phyloP scores from a whole-genome alignment of 306 rosid genomes.

The Erythrophleum fordii region DNA sequence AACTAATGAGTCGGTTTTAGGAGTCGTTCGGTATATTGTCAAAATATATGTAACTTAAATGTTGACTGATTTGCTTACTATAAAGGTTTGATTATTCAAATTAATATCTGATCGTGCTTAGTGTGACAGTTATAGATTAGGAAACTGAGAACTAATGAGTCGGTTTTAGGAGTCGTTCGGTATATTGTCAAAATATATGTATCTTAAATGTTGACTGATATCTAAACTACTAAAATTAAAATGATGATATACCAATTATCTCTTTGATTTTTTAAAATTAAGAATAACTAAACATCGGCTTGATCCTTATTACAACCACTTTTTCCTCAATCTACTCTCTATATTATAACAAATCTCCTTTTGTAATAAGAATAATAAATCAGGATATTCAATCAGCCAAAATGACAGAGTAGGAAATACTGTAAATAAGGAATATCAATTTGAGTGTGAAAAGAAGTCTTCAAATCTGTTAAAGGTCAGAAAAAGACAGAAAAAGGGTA shows the following conservation, averaged over 20 bases:
- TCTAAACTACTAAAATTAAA: too few relatives aligned
- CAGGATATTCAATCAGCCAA: not conserved
- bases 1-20: not conserved
- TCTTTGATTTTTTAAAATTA: too few relatives aligned
- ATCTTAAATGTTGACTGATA: too few relatives aligned
- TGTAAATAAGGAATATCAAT: not conserved
- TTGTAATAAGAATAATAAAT: not conserved
- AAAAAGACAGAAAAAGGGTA: constrained; percentile 8
- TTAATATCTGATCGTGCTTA: not conserved
- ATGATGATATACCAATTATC: too few relatives aligned
- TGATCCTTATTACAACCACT: too few relatives aligned
- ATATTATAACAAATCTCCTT: not conserved
- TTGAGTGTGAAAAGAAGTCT: not conserved
- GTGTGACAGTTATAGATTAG: not conserved
- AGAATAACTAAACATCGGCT: too few relatives aligned
- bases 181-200: too few relatives aligned
- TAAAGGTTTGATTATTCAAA: not conserved
- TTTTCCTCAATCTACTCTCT: not conserved
- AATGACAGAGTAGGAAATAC: not conserved
- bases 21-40: too few relatives aligned
- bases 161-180: not conserved
- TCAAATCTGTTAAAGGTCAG: not conserved
- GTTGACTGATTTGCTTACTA: not conserved
- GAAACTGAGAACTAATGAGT: not conserved
- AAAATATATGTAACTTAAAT: too few relatives aligned